Evolutionary conservation across 306 rosid genomes (phyloP), one percentile per base, ranked within the genome.

Genomic region (Trichosanthes cucumerina): DNA sequence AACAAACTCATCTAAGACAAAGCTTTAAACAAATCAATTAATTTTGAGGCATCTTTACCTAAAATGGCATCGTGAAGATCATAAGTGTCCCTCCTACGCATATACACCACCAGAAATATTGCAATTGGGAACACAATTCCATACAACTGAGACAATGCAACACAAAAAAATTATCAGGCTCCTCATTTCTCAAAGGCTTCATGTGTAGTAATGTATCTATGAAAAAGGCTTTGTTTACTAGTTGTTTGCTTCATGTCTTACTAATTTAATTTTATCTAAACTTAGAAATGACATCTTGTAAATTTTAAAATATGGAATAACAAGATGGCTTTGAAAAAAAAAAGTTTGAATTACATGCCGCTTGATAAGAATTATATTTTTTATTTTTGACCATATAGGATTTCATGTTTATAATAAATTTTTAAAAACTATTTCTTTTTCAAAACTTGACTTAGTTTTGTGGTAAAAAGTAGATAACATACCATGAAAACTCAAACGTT

Each of bases 31-130:
- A 23, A 56, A n/a, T 7, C 13, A 31, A 62, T 5, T 26, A 14
- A 31, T 26, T 39, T 66, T 1, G 18, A 66, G 28, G 74, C 50
- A 70, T 24, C 6, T 5, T 70, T 52, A 70, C 76, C 76, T 70
- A 70, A 43, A 46, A 70, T 44, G 38, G 96, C 93, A 79, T 93
- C 92, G 78, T 93, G 97, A 85, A 93, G 94, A 84, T 93, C 96
- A 56, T 91, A 93, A 81, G 91, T 83, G 59, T 89, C 96, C 84
- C 90, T 91, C 86, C 96, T 89, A 46, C 90, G 91, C 72, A 86
- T 38, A 77, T 89, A 93, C 79, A 89, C 84, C 38, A 83, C 11
- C 70, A 89, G 52, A 85, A 93, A 91, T 82, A 93, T 83, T 62
- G 71, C 80, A 6, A 91, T 77, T 53, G 97, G 97, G 88, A 43